Conservation (phyloP, 2,329 filamentous ascomycete genomes). For the Botryotinia narcissicola region DNA sequence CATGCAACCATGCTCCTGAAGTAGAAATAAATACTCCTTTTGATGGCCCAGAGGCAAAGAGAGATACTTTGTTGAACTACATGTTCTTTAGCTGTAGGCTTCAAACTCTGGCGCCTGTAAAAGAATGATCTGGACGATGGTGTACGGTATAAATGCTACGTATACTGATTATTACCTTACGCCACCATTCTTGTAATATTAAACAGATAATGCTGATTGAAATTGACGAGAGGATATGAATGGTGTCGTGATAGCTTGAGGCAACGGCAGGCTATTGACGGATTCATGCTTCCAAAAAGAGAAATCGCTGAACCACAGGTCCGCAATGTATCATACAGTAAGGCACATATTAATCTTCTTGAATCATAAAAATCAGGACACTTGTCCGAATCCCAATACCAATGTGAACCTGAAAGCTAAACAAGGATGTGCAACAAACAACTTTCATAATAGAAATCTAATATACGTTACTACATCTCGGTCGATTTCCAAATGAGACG, state of each 20-base stretch:
- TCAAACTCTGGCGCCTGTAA: not conserved
- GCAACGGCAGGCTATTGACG: not conserved
- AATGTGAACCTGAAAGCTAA: not conserved
- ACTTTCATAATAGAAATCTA: not conserved
- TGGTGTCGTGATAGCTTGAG: not conserved
- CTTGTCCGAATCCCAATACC: not conserved
- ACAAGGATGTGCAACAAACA: not conserved
- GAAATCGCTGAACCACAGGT: not conserved
- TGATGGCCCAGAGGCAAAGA: not conserved
- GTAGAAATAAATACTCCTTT: not conserved
- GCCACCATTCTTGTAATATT: not conserved
- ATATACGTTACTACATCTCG: not conserved
- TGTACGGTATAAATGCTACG: not conserved
- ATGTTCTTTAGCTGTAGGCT: not conserved
- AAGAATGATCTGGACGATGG: rapidly evolving
- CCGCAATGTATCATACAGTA: not conserved
- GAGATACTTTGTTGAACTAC: not conserved
- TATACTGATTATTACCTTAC: not conserved
- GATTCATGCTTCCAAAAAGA: not conserved
- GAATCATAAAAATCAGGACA: not conserved
- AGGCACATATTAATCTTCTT: not conserved
- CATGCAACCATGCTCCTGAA: not conserved
- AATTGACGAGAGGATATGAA: not conserved
- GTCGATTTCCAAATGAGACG: not conserved
- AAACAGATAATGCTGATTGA: not conserved